A percentile compares a stretch with the other conserved stretches of the same genome.
These are phyloP conservation scores for Alternaria sp. DNA, from an alignment of 2,329 filamentous ascomycete species.

Conservation along the genomic window DNA sequence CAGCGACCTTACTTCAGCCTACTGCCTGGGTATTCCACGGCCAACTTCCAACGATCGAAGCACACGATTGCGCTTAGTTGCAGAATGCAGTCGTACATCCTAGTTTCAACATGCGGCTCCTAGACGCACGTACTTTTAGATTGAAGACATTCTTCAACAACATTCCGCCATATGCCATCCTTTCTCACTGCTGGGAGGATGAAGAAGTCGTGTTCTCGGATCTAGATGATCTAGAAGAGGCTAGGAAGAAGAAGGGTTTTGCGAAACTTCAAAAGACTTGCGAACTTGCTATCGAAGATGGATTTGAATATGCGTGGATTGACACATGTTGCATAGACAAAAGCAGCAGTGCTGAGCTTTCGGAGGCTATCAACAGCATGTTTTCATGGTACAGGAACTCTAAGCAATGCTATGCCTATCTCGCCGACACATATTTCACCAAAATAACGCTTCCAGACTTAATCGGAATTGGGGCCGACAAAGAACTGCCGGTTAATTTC, in stretches of 20 bases:
- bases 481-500: too few relatives aligned
- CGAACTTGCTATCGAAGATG: constrained; percentile 15
- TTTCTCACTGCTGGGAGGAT: constrained; percentile 28
- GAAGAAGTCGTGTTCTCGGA: constrained; percentile 28
- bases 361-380: constrained; percentile 29
- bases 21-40: not conserved
- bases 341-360: constrained; percentile 22
- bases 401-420: constrained; percentile 24
- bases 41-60: not conserved
- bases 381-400: constrained; percentile 28
- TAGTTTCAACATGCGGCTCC: constrained; percentile 4
- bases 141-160: constrained; percentile 20
- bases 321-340: constrained; percentile 39
- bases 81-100: not conserved
- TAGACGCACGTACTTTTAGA: constrained; percentile 11
- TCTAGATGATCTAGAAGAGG: constrained; percentile 11
- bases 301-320: constrained; percentile 20
- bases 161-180: constrained; percentile 25
- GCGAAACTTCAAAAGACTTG: constrained; percentile 29
- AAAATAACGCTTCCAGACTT: too few relatives aligned
- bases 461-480: too few relatives aligned
- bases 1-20: too few relatives aligned
- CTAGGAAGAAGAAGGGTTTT: constrained; percentile 21
- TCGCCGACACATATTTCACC: constrained; percentile 11
- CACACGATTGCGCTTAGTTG: not conserved